Evolutionary conservation across 371 early-diverging fungal genomes (phyloP).

Genomic region (Apophysomyces ossiformis): DNA sequence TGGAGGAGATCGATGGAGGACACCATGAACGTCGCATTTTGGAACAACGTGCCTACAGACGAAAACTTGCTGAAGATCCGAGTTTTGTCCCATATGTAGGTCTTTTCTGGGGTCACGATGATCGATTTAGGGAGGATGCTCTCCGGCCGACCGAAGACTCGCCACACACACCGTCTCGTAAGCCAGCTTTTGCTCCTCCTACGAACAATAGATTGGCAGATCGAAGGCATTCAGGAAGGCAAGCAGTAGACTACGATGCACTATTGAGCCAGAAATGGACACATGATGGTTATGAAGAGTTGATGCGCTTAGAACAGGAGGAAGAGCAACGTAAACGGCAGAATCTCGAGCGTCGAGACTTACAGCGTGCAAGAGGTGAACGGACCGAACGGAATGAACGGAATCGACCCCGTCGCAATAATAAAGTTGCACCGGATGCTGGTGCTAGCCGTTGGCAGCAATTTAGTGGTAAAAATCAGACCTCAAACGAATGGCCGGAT

Average conservation of each 20-base stretch:
- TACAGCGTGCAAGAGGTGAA: neutral
- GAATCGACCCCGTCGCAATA: neutral
- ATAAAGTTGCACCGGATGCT: neutral
- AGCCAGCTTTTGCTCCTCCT: neutral
- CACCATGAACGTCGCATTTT: slow-evolving; percentile 27
- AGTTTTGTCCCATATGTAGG: slow-evolving; percentile 65
- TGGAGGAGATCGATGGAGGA: neutral
- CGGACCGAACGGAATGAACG: neutral
- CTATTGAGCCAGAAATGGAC: slow-evolving; percentile 36
- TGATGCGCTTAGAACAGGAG: slow-evolving; percentile 38
- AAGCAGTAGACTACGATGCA: slow-evolving; percentile 5
- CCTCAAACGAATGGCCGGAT: neutral
- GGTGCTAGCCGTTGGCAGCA: slow-evolving; percentile 14
- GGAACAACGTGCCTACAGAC: slow-evolving; percentile 59
- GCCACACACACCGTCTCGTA: neutral
- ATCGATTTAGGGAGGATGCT: slow-evolving; percentile 57
- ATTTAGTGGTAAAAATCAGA: neutral
- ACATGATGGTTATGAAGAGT: slow-evolving; percentile 48
- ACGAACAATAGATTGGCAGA: slow-evolving; percentile 7
- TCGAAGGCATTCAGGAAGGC: neutral
- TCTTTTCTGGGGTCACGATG: slow-evolving; percentile 65
- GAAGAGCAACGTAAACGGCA: slow-evolving; percentile 30
- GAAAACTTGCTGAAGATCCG: slow-evolving; percentile 61
- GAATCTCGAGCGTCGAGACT: slow-evolving; percentile 11
- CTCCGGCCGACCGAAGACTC: slow-evolving; percentile 18